Evolutionary conservation across 192 early-diverging fungal species (phyloP).

Genomic region (Borealophlyctis nickersoniae): DNA sequence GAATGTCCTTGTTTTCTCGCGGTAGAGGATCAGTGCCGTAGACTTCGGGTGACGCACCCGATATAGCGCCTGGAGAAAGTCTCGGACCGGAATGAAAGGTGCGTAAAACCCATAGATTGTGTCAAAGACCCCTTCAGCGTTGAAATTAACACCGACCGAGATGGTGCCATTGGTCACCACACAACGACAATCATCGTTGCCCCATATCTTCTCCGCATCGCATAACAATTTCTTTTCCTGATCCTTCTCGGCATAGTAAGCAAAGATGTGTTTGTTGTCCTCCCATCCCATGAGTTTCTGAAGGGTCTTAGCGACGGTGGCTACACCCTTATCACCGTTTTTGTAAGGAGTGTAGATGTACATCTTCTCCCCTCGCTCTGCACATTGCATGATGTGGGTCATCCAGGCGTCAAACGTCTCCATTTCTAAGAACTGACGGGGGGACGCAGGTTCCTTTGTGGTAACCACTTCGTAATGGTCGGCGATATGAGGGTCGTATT

Average conservation of each 20-base stretch:
- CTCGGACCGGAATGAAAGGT: slow-evolving; percentile 2
- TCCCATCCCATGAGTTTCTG: slow-evolving; percentile 3
- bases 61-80: slow-evolving; percentile 20
- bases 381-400: neutral
- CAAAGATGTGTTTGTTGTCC: slow-evolving; percentile 2
- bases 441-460: neutral
- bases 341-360: slow-evolving; percentile 21
- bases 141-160: slow-evolving; percentile 25
- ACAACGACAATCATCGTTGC: neutral
- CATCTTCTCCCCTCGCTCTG: slow-evolving; percentile 12
- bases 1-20: neutral
- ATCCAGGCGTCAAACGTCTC: slow-evolving; percentile 13
- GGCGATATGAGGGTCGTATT: slow-evolving; percentile 8
- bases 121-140: slow-evolving; percentile 14
- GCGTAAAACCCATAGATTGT: slow-evolving; percentile 7
- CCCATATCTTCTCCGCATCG: slow-evolving; percentile 13
- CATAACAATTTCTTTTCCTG: slow-evolving; percentile 12
- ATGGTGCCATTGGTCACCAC: slow-evolving; percentile 22
- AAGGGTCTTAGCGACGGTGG: neutral
- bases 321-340: slow-evolving; percentile 9
- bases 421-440: slow-evolving; percentile 4
- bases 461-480: neutral
- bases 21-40: slow-evolving; percentile 6
- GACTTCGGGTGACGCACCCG: slow-evolving; percentile 21
- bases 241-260: slow-evolving; percentile 24